Conservation (phyloP, 768 basidiomycete genomes). For the Hortiboletus campestris region DNA sequence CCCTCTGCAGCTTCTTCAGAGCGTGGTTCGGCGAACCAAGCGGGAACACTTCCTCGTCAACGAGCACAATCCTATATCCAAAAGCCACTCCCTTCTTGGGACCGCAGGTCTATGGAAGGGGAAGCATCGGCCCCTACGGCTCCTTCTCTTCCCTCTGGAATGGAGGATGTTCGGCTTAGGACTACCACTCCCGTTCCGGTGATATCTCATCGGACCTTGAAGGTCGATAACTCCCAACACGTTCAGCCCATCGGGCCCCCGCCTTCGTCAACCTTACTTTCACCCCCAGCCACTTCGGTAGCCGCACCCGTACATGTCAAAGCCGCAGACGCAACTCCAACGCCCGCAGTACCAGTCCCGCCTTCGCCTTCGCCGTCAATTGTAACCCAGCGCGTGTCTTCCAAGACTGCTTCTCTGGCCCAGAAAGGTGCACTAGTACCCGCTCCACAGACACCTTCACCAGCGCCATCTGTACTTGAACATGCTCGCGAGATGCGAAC, state of each 20-base stretch:
- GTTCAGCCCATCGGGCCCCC: neutral
- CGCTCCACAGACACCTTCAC: conserved; percentile 16
- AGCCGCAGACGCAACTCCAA: neutral
- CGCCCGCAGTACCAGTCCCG: neutral
- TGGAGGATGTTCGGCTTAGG: neutral
- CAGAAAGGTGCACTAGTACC: conserved; percentile 11
- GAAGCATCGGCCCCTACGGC: conserved; percentile 4
- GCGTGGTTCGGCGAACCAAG: conserved; percentile 21
- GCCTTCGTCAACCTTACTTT: conserved; percentile 1
- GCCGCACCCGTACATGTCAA: conserved; percentile 3
- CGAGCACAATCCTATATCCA: conserved; percentile 29
- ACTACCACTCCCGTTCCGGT: neutral
- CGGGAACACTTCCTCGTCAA: conserved; percentile 18
- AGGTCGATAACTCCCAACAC: conserved; percentile 4
- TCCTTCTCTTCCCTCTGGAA: conserved; percentile 7
- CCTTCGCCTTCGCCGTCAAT: conserved; percentile 3
- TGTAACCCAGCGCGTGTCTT: conserved; percentile 12
- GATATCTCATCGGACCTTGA: conserved; percentile 3
- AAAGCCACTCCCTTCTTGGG: conserved; percentile 19
- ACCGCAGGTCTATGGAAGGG: conserved; percentile 13
- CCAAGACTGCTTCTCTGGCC: conserved; percentile 8
- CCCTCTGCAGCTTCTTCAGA: conserved; percentile 44
- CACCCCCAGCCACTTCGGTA: conserved; percentile 3
- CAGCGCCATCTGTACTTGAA: conserved; percentile 35
- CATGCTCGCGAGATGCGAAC: conserved; percentile 66